Base-by-base conservation (phyloP, 1,284 basidiomycete species). In the Jaminaea rosea region DNA sequence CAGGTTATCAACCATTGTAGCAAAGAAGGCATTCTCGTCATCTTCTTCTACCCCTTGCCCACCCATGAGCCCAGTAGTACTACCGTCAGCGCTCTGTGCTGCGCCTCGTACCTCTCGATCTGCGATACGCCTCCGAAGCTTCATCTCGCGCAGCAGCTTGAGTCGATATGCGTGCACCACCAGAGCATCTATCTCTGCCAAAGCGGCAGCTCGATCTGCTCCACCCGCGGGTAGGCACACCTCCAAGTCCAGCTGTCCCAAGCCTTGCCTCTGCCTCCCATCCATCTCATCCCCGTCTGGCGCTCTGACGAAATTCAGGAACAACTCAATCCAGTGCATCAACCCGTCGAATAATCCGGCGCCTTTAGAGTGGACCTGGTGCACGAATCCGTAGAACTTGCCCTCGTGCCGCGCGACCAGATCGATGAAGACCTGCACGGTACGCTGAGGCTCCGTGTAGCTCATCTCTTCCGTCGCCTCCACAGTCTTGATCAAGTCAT, bases 361-460 rank as follows among this genome's bases (percentile, higher is more conserved):
- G 37, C 94, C 94, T 74, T 97, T 97, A 36, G 89, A 86, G 72
- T 99, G 94, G 4, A 99, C 94, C 68, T 96, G 94, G 80, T 98
- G 90, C 23, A 99, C 93, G 73, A 99, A 99, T 55, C 80, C 80
- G 79, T 98, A 99, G 78, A 98, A 98, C 0, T 88, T 77, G 67
- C 91, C 88, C 71, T 98, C 90, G 75, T 99, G 94, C 26, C 94
- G 82, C 64, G 86, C 83, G 32, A 98, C 87, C 21, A 99, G 83
- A 72, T 92, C 84, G 62, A 97, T 89, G 72, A 98, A 98, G 3
- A 84, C 84, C 71, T 94, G 88, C 1, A 98, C 94, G 5, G 90
- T 93, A 39, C 79, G 76, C 50, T 83, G 82, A 0, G 94, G 87
- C 63, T 97, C 86, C 52, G 84, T 83, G 73, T 88, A 86, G 65